Evolutionary conservation across 495 filamentous ascomycete species (phyloP).

Genomic region (Podospora fimiseda): DNA sequence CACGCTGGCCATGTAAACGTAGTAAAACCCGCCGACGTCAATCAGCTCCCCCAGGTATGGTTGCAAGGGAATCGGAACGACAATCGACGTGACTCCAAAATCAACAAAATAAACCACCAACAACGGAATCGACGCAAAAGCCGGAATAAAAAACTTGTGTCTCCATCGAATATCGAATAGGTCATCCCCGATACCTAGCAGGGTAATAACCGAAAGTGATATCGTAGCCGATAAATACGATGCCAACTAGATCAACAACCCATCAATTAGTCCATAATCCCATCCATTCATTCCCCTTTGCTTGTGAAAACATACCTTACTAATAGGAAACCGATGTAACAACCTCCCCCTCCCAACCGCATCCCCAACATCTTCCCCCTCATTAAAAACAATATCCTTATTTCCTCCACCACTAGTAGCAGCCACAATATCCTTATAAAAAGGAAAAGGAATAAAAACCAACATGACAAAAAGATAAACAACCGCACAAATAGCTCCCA

Average conservation of each 20-base stretch:
- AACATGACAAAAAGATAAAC: constrained; percentile 86
- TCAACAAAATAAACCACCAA: constrained; percentile 97
- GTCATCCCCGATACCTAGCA: constrained; percentile 92
- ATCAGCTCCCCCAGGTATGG: constrained; percentile 74
- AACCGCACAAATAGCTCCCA: constrained; percentile 93
- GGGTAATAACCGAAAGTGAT: constrained; percentile 78
- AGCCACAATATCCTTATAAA: constrained; percentile 97
- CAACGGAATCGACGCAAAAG: constrained; percentile 87
- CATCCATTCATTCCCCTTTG: background rate
- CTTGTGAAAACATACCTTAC: constrained; percentile 50
- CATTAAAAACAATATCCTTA: constrained; percentile 62
- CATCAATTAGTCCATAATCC: background rate
- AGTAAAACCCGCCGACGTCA: constrained; percentile 86
- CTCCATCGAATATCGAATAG: constrained; percentile 98
- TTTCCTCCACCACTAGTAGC: constrained; percentile 93
- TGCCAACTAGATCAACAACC: constrained; percentile 58
- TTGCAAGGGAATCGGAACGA: constrained; percentile 78
- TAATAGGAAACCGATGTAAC: constrained; percentile 87
- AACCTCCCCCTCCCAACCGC: constrained; percentile 71
- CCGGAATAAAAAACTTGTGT: constrained; percentile 96
- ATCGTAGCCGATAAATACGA: constrained; percentile 92
- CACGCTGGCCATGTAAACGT: constrained; percentile 89
- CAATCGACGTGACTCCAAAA: constrained; percentile 92
- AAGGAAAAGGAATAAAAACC: constrained; percentile 89
- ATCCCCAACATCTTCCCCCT: constrained; percentile 46